These are phyloP conservation scores for Boletus smithii DNA, from an alignment of 1,284 basidiomycete species.

Conservation along the genomic window DNA sequence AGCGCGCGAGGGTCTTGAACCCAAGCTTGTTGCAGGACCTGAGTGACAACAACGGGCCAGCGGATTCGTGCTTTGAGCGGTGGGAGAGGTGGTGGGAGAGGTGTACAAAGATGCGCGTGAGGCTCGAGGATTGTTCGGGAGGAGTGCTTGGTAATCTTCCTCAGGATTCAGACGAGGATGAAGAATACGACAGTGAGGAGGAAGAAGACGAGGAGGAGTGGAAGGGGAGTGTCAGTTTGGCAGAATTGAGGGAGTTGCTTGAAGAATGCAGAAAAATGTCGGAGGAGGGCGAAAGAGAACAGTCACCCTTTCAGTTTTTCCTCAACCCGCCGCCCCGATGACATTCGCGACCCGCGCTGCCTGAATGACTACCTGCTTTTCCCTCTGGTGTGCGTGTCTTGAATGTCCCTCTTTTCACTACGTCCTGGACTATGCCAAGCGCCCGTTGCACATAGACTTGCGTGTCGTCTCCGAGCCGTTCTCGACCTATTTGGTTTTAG, in stretches of 20 bases:
- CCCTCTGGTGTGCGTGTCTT: conserved; percentile 70
- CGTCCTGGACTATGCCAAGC: conserved; percentile 44
- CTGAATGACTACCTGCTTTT: conserved; percentile 40
- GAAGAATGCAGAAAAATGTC: conserved; percentile 50
- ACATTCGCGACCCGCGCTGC: neutral
- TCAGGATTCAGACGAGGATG: conserved; percentile 36
- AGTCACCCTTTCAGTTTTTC: conserved; percentile 28
- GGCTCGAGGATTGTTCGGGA: conserved; percentile 68
- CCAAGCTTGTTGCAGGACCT: conserved; percentile 53
- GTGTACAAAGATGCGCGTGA: conserved; percentile 45
- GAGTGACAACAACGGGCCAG: conserved; percentile 50
- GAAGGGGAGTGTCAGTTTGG: conserved; percentile 30
- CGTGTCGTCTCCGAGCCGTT: conserved; percentile 27
- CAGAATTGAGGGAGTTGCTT: conserved; percentile 46
- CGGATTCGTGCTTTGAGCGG: conserved; percentile 46
- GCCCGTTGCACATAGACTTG: conserved; percentile 40
- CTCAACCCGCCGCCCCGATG: conserved; percentile 13
- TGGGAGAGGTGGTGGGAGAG: conserved; percentile 68
- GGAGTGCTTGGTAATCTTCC: conserved; percentile 56
- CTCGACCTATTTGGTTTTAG: conserved; percentile 33
- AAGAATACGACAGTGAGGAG: conserved; percentile 35
- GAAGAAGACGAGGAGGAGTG: conserved; percentile 35
- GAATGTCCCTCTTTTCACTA: conserved; percentile 58
- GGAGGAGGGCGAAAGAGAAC: conserved; percentile 38
- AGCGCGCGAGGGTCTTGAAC: conserved; percentile 55